Base-by-base conservation (phyloP, 768 basidiomycete genomes). In the Suillus fuscotomentosus region DNA sequence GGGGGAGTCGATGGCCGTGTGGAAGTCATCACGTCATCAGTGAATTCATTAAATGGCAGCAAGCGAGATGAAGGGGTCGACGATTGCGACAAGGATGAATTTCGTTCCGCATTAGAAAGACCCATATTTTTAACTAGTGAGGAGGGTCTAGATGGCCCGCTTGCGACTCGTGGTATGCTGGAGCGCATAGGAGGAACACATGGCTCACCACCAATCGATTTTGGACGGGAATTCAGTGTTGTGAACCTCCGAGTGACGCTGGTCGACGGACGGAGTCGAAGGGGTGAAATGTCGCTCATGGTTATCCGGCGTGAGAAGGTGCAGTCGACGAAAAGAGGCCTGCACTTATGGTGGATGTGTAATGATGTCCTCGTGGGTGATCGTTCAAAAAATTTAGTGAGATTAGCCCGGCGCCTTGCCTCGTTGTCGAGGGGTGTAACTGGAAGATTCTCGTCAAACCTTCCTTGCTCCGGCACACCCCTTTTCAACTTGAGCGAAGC, bases 351-450 rank as follows among this genome's bases (percentile, higher is more conserved):
- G 74, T 72, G 54, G 64, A 70, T 66, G 68, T 73, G 66, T 65
- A 79, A 72, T 20, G 77, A 71, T 61, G 73, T 71, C 65, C 66
- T 72, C 65, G 76, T 73, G 65, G 73, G 73, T 61, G 81, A 77
- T 17, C 67, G 61, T 31, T 76, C 71, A 54, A 82, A 72, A 69
- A 83, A 83, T 55, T 60, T 73, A 34, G 70, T 68, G 17, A 83
- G 76, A 69, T 83, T 83, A 66, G 70, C 74, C 69, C 69, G 65
- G 68, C 69, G 70, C 69, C 69, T 73, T 38, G 65, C 72, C 70
- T 72, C 69, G 64, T 67, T 67, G 71, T 62, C 65, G 64, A 63
- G 62, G 17, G 41, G 20, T 22, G 38, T 15, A 68, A 66, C 65
- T 65, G 67, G 63, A 59, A 62, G 54, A 71, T 68, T 62, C 70